phyloP scores from a whole-genome alignment of 139 green algal species.

The Spirogloea muscicola region DNA sequence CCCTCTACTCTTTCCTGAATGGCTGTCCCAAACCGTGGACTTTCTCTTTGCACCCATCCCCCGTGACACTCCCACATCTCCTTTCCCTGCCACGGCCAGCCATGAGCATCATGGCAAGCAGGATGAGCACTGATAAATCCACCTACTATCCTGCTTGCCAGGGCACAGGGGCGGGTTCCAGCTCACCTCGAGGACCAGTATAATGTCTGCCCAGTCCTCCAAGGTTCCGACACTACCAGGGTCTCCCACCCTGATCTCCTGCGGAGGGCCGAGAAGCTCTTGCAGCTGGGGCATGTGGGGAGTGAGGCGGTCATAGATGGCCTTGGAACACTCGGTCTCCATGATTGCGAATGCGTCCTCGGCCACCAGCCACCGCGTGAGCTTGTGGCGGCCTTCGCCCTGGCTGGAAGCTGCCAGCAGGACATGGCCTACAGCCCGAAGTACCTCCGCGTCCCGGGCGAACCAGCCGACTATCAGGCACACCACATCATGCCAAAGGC shows the following conservation, averaged over 20 bases:
- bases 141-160: background rate
- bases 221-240: constrained; percentile 50
- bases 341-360: constrained; percentile 74
- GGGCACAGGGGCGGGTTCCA: background rate
- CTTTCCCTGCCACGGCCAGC: background rate
- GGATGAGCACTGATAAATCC: no score
- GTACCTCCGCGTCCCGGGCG: constrained; percentile 3
- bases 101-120: no score
- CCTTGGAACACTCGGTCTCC: constrained; percentile 51
- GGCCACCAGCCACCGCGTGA: constrained; percentile 60
- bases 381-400: no score
- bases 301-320: constrained; percentile 59
- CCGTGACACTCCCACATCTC: constrained; percentile 78
- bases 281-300: constrained; percentile 21
- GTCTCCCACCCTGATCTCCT: constrained; percentile 52
- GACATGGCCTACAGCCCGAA: constrained; percentile 6
- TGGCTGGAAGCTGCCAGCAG: no score
- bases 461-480: constrained; percentile 25
- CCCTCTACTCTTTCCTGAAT: no score
- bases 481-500: background rate
- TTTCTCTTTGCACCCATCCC: constrained; percentile 75
- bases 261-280: constrained; percentile 49
- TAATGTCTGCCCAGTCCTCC: constrained; percentile 64
- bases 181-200: constrained; percentile 58
- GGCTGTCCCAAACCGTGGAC: no score